phyloP scores from a whole-genome alignment of 2,329 filamentous ascomycete species.

The Aureobasidium sp. region DNA sequence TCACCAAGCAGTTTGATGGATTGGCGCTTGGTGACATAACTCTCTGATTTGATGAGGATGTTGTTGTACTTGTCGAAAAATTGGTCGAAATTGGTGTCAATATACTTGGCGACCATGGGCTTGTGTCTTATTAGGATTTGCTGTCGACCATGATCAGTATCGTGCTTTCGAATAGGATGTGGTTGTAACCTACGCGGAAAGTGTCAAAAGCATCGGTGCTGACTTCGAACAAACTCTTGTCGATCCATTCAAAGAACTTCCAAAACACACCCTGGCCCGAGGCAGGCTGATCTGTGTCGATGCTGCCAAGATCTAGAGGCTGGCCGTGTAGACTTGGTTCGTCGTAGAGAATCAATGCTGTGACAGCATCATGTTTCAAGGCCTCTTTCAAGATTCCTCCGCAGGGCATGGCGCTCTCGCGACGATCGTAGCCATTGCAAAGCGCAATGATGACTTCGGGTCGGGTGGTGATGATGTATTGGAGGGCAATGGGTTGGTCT shows the following conservation, averaged over 20 bases:
- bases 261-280: slow-evolving; percentile 85
- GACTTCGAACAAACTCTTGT: slow-evolving; percentile 92
- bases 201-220: slow-evolving; percentile 97
- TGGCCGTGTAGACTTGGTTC: slow-evolving; percentile 68
- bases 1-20: slow-evolving; percentile 96
- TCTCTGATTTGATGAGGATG: slow-evolving; percentile 80
- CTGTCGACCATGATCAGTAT: slow-evolving; percentile 38
- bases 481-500: slow-evolving; percentile 73
- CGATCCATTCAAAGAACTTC: slow-evolving; percentile 96
- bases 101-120: slow-evolving; percentile 76
- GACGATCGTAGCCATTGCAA: slow-evolving; percentile 82
- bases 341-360: slow-evolving; percentile 87
- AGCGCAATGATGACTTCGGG: slow-evolving; percentile 83
- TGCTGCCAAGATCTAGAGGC: slow-evolving; percentile 66
- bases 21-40: slow-evolving; percentile 95
- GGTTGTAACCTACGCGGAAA: slow-evolving; percentile 63
- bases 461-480: slow-evolving; percentile 78
- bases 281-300: slow-evolving; percentile 69
- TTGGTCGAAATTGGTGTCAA: slow-evolving; percentile 81
- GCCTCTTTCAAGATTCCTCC: slow-evolving; percentile 85
- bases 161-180: not conserved
- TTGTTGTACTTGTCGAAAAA: slow-evolving; percentile 92
- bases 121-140: slow-evolving; percentile 95
- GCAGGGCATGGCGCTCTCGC: slow-evolving; percentile 85
- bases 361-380: slow-evolving; percentile 82